Percentiles rank a stretch among this genome's conserved stretches.
Conservation (phyloP, 2,329 filamentous ascomycete genomes). For the Teratosphaeria epicoccoides region DNA sequence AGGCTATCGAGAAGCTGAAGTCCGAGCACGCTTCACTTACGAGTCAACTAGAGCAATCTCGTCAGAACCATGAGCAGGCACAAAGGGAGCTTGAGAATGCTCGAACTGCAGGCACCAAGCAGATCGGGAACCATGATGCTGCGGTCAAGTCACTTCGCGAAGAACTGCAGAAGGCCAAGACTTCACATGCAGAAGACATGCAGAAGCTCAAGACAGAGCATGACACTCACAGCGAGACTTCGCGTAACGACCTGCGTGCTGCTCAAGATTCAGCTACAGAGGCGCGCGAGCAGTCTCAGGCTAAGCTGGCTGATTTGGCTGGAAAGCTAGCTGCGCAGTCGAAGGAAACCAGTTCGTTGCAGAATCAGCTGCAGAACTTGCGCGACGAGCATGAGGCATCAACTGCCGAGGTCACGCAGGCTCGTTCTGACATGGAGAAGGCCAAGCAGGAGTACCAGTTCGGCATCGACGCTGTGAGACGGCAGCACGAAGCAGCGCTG, state of each 20-base stretch:
- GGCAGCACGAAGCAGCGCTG: constrained; percentile 1
- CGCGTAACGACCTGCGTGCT: constrained; percentile 5
- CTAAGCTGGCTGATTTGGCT: constrained; percentile 19
- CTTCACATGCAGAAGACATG: neutral
- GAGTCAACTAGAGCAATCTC: neutral
- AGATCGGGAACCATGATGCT: neutral
- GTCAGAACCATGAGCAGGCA: neutral
- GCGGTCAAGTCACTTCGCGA: neutral
- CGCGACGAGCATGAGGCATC: neutral
- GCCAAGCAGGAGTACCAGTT: constrained; percentile 4
- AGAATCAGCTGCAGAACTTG: constrained; percentile 5
- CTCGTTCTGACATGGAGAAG: neutral
- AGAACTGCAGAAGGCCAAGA: neutral
- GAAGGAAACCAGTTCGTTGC: constrained; percentile 5
- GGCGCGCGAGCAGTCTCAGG: constrained; percentile 11
- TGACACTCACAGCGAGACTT: neutral
- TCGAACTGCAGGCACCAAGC: neutral
- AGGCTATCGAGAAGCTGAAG: neutral
- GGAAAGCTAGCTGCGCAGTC: constrained; percentile 11
- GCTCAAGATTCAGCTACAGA: constrained; percentile 1
- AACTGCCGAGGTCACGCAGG: neutral
- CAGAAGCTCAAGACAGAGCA: neutral
- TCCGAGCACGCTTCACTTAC: neutral
- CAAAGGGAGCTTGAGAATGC: neutral
- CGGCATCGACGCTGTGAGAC: neutral